Base-by-base conservation (phyloP, 176 grass and related monocot species). In the Bromus sterilis region DNA sequence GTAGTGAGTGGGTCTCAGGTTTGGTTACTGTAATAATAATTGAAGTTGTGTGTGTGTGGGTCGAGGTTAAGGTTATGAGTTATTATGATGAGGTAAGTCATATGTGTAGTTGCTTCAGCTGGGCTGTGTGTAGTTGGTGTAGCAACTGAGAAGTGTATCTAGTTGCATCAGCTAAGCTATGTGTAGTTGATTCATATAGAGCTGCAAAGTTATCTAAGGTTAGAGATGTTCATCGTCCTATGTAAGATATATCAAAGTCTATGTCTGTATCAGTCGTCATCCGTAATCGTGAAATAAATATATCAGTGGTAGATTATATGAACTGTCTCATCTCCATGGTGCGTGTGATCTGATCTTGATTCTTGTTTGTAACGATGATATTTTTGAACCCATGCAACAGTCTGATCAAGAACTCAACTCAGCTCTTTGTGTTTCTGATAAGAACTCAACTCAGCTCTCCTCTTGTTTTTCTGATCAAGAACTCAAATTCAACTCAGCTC, bases 1-100 rank as follows among this genome's bases (percentile, higher is more conserved):
- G 14, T 11, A 80, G 28, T 41, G 11, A 71, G 56, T 56, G 9
- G 31, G 4, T 36, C 60, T 73, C 30, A 68, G 48, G 69, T 60
- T 61, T 41, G 69, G 15, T 70, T 5, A 3, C 30, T 1, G 7
- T 35, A 82, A 74, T 73, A 86, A 86, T 82, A 86, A 86, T 86
- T 8, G 0, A 40, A 48, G 71, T 60, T 40, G 3, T 68, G 36
- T 44, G 35, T 76, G 70, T 24, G 68, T 57, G 66, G 11, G 44
- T 71, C 1, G 11, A 24, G 10, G 4, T 44, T 66, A 23, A 21
- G 31, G 39, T 51, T 63, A 29, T 20, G 53, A 59, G n/a, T 31
- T 29, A 49, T 51, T 51, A 49, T 6, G 12, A 14, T 24, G n/a
- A 8, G 1, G 9, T 8, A 23, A n/a, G 35, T 36, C 12, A 60